Conservation (phyloP, 2,329 filamentous ascomycete species). For the Pestalotiopsis sp. region DNA sequence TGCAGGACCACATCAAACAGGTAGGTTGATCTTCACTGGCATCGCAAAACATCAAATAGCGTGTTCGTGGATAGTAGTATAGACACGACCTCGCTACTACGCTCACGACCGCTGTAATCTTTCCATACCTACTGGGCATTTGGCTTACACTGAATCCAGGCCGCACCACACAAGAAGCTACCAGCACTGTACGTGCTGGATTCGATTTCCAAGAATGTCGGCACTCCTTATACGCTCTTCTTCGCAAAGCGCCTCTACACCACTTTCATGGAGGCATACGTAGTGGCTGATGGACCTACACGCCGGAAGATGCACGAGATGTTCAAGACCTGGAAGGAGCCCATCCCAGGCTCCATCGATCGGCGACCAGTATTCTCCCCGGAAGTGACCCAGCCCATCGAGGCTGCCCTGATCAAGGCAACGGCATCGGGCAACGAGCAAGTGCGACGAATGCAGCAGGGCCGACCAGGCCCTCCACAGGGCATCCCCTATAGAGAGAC, state of each 20-base stretch:
- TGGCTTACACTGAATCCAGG: slow-evolving; percentile 60
- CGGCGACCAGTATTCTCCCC: slow-evolving; percentile 88
- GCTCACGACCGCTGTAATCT: background rate
- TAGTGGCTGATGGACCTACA: slow-evolving; percentile 79
- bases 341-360: slow-evolving; percentile 90
- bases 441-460: slow-evolving; percentile 40
- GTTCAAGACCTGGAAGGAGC: slow-evolving; percentile 97
- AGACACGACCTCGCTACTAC: background rate
- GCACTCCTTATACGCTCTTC: slow-evolving; percentile 95
- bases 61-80: slow-evolving; percentile 10
- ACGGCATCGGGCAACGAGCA: slow-evolving; percentile 62
- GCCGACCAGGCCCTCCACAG: slow-evolving; percentile 54
- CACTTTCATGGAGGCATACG: slow-evolving; percentile 97
- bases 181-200: slow-evolving; percentile 97
- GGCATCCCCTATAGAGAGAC: slow-evolving; percentile 68
- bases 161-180: slow-evolving; percentile 83
- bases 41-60: background rate
- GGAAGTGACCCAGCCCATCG: slow-evolving; percentile 87
- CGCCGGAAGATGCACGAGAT: slow-evolving; percentile 95
- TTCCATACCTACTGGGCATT: background rate
- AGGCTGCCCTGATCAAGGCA: slow-evolving; percentile 90
- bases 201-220: slow-evolving; percentile 98
- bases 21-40: slow-evolving; percentile 60
- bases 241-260: slow-evolving; percentile 89
- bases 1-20: slow-evolving; percentile 92